Conservation (phyloP, 306 rosid genomes). For the Rubus parviflorus region DNA sequence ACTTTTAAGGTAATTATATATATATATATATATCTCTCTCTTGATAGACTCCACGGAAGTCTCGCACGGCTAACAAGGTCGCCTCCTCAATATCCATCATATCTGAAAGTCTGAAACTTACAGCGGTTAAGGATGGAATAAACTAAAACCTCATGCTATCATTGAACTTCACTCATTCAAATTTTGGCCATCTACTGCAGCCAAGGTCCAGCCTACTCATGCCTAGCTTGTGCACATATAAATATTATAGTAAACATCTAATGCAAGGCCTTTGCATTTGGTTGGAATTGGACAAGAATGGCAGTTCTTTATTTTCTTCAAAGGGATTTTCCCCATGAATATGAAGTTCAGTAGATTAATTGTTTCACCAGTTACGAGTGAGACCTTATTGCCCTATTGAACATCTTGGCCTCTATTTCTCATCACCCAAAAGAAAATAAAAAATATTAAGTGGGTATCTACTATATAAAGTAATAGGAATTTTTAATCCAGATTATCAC, state of each 20-base stretch:
- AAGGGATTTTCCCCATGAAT: neutral
- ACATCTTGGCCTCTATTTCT: neutral
- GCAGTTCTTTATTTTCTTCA: neutral
- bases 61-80: too few relatives aligned
- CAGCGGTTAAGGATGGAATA: too few relatives aligned
- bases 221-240: neutral
- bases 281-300: neutral
- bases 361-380: neutral
- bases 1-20: too few relatives aligned
- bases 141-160: neutral
- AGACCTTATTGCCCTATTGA: neutral
- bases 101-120: too few relatives aligned
- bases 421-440: neutral
- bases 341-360: neutral
- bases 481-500: neutral
- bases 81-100: too few relatives aligned
- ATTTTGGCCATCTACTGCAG: neutral
- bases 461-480: neutral
- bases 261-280: neutral
- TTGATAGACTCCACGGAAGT: too few relatives aligned
- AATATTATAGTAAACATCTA: too few relatives aligned
- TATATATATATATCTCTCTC: too few relatives aligned
- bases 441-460: neutral
- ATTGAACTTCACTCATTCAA: conserved; percentile 1
- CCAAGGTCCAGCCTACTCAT: conserved; percentile 14